Conservation (phyloP, 345 rosid species). For the Sisymbrium irio region DNA sequence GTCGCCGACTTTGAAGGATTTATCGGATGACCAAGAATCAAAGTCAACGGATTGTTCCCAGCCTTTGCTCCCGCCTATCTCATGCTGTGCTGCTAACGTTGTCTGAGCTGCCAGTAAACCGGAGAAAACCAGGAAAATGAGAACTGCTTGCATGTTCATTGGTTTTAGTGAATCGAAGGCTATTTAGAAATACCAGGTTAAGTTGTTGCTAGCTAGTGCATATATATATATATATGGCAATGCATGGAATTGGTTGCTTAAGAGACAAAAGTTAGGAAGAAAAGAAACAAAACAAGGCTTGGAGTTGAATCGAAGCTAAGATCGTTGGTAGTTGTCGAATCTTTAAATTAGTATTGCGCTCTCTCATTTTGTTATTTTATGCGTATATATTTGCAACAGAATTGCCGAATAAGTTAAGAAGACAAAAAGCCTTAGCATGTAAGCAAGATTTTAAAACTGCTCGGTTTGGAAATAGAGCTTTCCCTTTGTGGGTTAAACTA, state of each 20-base stretch:
- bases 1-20: conserved; percentile 80
- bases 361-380: not conserved
- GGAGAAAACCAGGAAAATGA: conserved; percentile 36
- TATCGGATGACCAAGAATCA: conserved; percentile 61
- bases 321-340: conserved; percentile 30
- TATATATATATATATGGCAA: conserved; percentile 23
- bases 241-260: conserved; percentile 23
- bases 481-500: not conserved
- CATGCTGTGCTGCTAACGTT: conserved; percentile 54
- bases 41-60: conserved; percentile 82
- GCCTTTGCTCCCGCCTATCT: conserved; percentile 87
- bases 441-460: not conserved
- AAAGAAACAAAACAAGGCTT: conserved; percentile 42
- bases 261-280: conserved; percentile 13
- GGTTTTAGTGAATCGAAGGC: not conserved
- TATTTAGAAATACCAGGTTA: not conserved
- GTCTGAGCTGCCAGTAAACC: conserved; percentile 34
- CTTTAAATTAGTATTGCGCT: conserved; percentile 3
- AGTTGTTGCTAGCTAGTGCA: conserved; percentile 7
- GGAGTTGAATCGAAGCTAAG: conserved; percentile 64
- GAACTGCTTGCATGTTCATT: conserved; percentile 36
- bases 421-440: not conserved
- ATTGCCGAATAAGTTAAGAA: conserved; percentile 29
- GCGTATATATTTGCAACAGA: conserved; percentile 21
- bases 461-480: not conserved